These are phyloP conservation scores for Amanita pseudoporphyria DNA, from an alignment of 768 basidiomycete species.

Conservation along the genomic window DNA sequence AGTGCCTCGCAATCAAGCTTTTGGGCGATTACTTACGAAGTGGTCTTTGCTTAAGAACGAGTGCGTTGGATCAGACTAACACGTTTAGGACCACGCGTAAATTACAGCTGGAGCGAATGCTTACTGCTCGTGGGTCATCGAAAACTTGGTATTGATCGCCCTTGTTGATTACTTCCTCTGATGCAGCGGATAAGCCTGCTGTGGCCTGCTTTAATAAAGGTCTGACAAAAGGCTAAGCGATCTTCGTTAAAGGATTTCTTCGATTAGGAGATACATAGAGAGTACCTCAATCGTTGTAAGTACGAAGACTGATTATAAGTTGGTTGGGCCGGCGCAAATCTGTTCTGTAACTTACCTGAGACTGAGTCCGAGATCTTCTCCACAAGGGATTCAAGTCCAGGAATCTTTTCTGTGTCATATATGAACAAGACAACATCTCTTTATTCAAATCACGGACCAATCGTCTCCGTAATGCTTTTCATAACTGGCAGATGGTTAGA, in stretches of 20 bases:
- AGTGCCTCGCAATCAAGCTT: conserved; percentile 1
- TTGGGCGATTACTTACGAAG: conserved; percentile 43
- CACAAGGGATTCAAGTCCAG: conserved; percentile 62
- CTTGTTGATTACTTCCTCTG: conserved; percentile 69
- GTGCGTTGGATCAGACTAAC: conserved; percentile 77
- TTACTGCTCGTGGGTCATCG: conserved; percentile 69
- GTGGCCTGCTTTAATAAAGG: conserved; percentile 70
- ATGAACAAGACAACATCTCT: neutral
- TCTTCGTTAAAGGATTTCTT: neutral
- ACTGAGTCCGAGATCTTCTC: conserved; percentile 75
- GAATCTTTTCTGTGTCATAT: conserved; percentile 60
- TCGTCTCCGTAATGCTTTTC: conserved; percentile 72
- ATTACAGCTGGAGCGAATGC: conserved; percentile 17
- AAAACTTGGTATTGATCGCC: conserved; percentile 85
- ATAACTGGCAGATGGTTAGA: conserved; percentile 31
- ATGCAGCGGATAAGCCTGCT: conserved; percentile 46
- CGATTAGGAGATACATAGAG: neutral
- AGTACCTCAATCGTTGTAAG: conserved; percentile 77
- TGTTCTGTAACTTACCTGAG: conserved; percentile 32
- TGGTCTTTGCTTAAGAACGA: conserved; percentile 88
- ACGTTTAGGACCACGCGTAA: conserved; percentile 1
- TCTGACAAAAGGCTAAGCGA: conserved; percentile 61
- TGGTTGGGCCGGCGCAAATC: neutral
- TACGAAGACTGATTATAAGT: conserved; percentile 49
- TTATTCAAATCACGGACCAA: conserved; percentile 34